These are phyloP conservation scores for Mycena galericulata DNA, from an alignment of 768 basidiomycete genomes.

Conservation along the genomic window DNA sequence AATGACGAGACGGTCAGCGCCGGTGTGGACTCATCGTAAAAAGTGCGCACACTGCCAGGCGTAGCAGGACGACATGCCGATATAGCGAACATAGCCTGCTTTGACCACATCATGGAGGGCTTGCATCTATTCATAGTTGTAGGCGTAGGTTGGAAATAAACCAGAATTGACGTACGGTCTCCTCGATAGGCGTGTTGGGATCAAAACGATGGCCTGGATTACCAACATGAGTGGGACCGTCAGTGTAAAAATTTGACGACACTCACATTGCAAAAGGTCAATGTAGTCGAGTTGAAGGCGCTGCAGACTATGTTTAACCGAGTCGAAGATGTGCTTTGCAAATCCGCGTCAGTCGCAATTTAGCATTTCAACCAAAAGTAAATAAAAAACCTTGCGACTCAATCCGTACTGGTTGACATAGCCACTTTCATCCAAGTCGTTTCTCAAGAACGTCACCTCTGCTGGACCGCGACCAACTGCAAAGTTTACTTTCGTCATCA, in stretches of 20 bases:
- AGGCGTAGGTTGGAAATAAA: neutral
- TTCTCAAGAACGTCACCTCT: slow-evolving; percentile 40
- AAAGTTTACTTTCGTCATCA: slow-evolving; percentile 57
- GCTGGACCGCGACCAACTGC: slow-evolving; percentile 49
- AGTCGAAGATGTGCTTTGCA: slow-evolving; percentile 66
- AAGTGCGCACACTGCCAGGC: slow-evolving; percentile 63
- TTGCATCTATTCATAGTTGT: slow-evolving; percentile 60
- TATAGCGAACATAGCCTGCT: slow-evolving; percentile 71
- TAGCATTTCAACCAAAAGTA: too few species aligned
- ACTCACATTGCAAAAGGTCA: slow-evolving; percentile 66
- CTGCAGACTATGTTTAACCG: slow-evolving; percentile 56
- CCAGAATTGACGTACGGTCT: slow-evolving; percentile 50
- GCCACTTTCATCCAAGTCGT: neutral
- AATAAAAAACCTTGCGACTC: slow-evolving; percentile 53
- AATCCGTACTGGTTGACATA: slow-evolving; percentile 46
- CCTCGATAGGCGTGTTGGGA: slow-evolving; percentile 67
- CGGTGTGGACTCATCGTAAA: neutral
- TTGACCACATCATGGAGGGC: slow-evolving; percentile 75
- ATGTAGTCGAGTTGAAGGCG: slow-evolving; percentile 65
- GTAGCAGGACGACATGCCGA: slow-evolving; percentile 68
- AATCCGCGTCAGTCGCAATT: neutral
- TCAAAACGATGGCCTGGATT: slow-evolving; percentile 66
- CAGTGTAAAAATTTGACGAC: neutral
- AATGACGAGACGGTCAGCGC: neutral
- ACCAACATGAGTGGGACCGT: neutral